phyloP scores from a whole-genome alignment of 495 filamentous ascomycete genomes.

The Pyrenula aspistea region DNA sequence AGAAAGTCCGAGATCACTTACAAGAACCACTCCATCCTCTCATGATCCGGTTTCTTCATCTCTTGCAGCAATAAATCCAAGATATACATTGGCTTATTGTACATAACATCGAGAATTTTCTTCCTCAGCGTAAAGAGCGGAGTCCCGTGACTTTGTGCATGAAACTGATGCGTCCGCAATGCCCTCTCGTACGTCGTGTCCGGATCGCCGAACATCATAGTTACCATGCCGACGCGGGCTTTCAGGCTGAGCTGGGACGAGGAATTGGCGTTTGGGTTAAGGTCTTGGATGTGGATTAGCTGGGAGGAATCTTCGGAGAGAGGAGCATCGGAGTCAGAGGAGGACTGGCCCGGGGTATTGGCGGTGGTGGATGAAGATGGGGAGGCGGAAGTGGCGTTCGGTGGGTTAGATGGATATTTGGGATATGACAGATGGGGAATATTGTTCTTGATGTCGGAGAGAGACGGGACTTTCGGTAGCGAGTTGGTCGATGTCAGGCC shows the following conservation, averaged over 20 bases:
- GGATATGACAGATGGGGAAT: not conserved
- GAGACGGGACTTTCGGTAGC: not conserved
- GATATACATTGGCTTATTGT: conserved; percentile 38
- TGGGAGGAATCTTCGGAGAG: not conserved
- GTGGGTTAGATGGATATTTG: not conserved
- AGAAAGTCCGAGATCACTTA: conserved; percentile 8
- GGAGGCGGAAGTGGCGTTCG: not conserved
- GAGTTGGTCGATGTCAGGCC: not conserved
- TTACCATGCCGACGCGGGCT: conserved; percentile 10
- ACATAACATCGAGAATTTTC: conserved; percentile 13
- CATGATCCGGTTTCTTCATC: conserved; percentile 29
- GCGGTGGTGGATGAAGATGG: not conserved
- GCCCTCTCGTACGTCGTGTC: conserved; percentile 10
- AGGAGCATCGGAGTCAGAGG: not conserved
- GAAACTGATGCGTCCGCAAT: conserved; percentile 9
- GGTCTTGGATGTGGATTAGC: not conserved
- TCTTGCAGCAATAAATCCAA: conserved; percentile 34
- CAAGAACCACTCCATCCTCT: conserved; percentile 40
- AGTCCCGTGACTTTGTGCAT: conserved; percentile 8
- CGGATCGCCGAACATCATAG: conserved; percentile 11
- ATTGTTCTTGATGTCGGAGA: not conserved
- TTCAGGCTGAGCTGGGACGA: not conserved
- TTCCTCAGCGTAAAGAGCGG: conserved; percentile 8
- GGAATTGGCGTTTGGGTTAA: not conserved
- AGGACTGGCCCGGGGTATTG: not conserved